These are phyloP conservation scores for Kickxella alabastrina DNA, from an alignment of 192 early-diverging fungal genomes.

Conservation along the genomic window DNA sequence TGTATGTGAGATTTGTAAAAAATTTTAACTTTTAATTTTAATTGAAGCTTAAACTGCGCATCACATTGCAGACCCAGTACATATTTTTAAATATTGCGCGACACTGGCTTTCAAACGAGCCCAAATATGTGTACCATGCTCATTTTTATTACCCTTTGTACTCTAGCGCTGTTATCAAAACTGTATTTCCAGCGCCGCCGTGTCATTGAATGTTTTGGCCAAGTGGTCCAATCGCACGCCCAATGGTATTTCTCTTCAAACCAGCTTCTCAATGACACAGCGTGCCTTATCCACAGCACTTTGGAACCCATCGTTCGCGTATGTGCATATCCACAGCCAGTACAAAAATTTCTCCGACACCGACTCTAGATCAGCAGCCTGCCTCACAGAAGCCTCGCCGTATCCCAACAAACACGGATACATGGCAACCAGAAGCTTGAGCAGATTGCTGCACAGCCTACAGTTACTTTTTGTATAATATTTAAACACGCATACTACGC, in stretches of 20 bases:
- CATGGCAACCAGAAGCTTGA: conserved; percentile 78
- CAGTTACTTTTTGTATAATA: neutral
- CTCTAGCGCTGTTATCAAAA: conserved; percentile 54
- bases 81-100: too few species aligned
- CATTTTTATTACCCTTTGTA: neutral
- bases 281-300: neutral
- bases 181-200: conserved; percentile 63
- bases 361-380: conserved; percentile 63
- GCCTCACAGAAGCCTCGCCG: conserved; percentile 65
- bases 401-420: conserved; percentile 83
- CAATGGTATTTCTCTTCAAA: conserved; percentile 35
- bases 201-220: conserved; percentile 67
- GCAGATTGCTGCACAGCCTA: too few species aligned
- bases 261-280: conserved; percentile 1
- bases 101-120: neutral
- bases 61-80: too few species aligned
- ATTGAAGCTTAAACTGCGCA: neutral
- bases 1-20: conserved; percentile 43
- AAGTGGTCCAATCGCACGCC: conserved; percentile 57
- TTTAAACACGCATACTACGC: neutral
- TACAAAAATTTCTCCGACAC: conserved; percentile 71
- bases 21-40: conserved; percentile 5
- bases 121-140: neutral
- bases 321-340: conserved; percentile 43
- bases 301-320: neutral